phyloP scores from a whole-genome alignment of 2,329 filamentous ascomycete species.

The Phyllachora maydis region DNA sequence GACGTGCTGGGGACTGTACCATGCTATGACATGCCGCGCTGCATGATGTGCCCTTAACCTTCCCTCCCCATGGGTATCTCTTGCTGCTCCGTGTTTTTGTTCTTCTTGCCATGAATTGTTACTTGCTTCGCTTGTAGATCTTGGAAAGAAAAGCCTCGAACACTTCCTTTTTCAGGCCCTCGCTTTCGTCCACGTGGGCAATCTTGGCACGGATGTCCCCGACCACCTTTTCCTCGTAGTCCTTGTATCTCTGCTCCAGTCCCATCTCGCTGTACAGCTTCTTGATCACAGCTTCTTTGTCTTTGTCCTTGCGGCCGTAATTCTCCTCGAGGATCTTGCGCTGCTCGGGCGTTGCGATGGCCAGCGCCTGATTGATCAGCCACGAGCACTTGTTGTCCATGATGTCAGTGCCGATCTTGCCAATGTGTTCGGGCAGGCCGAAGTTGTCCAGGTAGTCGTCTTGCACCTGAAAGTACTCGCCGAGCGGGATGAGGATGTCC shows the following conservation, averaged over 20 bases:
- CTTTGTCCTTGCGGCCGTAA: conserved; percentile 81
- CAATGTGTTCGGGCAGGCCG: conserved; percentile 76
- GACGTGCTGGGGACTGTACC: no score
- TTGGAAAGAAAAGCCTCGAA: conserved; percentile 84
- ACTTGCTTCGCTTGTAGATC: conserved; percentile 98
- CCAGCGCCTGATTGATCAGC: conserved; percentile 87
- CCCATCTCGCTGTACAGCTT: conserved; percentile 70
- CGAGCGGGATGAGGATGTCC: conserved; percentile 87
- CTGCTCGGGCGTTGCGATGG: conserved; percentile 65
- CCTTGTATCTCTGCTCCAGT: conserved; percentile 63
- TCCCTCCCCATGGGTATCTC: no score
- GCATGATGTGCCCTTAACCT: no score
- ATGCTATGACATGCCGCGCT: no score
- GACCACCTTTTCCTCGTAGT: conserved; percentile 78
- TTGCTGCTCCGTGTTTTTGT: conserved; percentile 1
- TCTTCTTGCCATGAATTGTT: conserved; percentile 12
- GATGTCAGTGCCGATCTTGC: conserved; percentile 98
- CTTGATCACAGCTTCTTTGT: conserved; percentile 72
- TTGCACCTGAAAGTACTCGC: conserved; percentile 98
- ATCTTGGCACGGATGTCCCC: conserved; percentile 61
- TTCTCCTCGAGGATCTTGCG: conserved; percentile 73
- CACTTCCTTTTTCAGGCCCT: conserved; percentile 74
- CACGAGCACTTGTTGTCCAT: conserved; percentile 99
- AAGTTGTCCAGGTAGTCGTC: conserved; percentile 99
- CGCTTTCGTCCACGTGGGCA: conserved; percentile 58